Evolutionary conservation across 805 yeast genomes (phyloP).

Genomic region (Monosporozyma aerobia): DNA sequence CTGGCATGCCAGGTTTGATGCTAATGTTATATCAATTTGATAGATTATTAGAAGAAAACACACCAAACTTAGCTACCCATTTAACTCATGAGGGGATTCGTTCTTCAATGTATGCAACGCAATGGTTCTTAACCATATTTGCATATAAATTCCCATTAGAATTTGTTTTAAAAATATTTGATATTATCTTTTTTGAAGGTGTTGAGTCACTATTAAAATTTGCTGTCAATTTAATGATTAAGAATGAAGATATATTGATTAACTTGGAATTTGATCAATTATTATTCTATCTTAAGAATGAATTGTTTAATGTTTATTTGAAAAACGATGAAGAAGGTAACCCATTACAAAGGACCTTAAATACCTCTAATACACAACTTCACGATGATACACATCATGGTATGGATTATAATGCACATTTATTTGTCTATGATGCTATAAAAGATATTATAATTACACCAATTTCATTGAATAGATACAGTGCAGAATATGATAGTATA

Average conservation of each 20-base stretch:
- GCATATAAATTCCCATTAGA: slow-evolving; percentile 90
- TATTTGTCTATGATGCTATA: slow-evolving; percentile 72
- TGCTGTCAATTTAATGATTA: slow-evolving; percentile 69
- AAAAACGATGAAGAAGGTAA: slow-evolving; percentile 25
- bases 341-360: slow-evolving; percentile 3
- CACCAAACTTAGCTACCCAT: slow-evolving; percentile 69
- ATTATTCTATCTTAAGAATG: slow-evolving; percentile 68
- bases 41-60: slow-evolving; percentile 64
- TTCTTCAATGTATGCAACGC: slow-evolving; percentile 94
- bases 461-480: slow-evolving; percentile 57
- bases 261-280: slow-evolving; percentile 66
- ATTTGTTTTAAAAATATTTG: slow-evolving; percentile 80
- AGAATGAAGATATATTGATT: slow-evolving; percentile 52
- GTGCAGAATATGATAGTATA: slow-evolving; percentile 67
- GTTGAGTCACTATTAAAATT: slow-evolving; percentile 77
- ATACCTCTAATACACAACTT: neutral
- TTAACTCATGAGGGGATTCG: slow-evolving; percentile 76
- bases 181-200: slow-evolving; percentile 85
- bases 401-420: slow-evolving; percentile 52
- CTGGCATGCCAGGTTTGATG: slow-evolving; percentile 92
- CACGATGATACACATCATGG: slow-evolving; percentile 8
- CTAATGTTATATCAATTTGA: slow-evolving; percentile 82
- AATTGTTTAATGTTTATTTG: slow-evolving; percentile 63
- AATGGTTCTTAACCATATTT: slow-evolving; percentile 93
- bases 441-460: slow-evolving; percentile 59